Base-by-base conservation (phyloP, 768 basidiomycete genomes). In the Pisolithus marmoratus region DNA sequence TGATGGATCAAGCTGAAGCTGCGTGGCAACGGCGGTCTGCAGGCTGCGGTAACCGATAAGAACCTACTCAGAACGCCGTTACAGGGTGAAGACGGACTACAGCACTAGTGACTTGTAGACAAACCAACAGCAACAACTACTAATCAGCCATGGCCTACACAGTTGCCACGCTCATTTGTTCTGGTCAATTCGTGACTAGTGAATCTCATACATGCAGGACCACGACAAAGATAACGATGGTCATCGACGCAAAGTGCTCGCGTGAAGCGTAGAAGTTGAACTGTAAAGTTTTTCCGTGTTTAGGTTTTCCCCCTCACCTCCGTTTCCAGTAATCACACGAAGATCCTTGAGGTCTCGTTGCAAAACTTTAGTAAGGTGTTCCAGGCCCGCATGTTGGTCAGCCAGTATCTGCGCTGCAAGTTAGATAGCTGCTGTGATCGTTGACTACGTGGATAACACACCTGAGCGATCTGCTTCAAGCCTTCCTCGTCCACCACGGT, bases 401-500 rank as follows among this genome's bases (percentile, higher is more conserved):
- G 74, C 70, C 36, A 94, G 68, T 55, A 92, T 87, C 85, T 90
- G 58, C 8, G 48, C 40, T 22, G 48, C 8, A 56, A 17, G 46
- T 59, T 46, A 52, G 42, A 43, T n/a, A 15, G 34, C 23, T 24
- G 37, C n/a, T 46, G 26, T 5, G 34, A 41, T 59, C 38, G 55
- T 43, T 34, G 8, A 34, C 19, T 23, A 22, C 22, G 46, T 17
- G 26, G 54, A 53, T 47, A 44, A 62, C 74, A 17, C 52, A 87
- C 88, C 77, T 87, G 83, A 4, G 83, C 74, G 50, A 94, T 82
- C 64, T 88, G 83, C 44, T 80, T 74, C 50, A 94, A 69, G 1
- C 90, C 90, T 2, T 90, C 88, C 60, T 90, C 87, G 63, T 94
- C 91, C 3, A 88, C 86, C n/a, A 92, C 87, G 0, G 82, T 79